Evolutionary conservation across 345 rosid genomes (phyloP), one percentile per base, ranked within the genome.

Genomic region (Eucalyptus marginata): DNA sequence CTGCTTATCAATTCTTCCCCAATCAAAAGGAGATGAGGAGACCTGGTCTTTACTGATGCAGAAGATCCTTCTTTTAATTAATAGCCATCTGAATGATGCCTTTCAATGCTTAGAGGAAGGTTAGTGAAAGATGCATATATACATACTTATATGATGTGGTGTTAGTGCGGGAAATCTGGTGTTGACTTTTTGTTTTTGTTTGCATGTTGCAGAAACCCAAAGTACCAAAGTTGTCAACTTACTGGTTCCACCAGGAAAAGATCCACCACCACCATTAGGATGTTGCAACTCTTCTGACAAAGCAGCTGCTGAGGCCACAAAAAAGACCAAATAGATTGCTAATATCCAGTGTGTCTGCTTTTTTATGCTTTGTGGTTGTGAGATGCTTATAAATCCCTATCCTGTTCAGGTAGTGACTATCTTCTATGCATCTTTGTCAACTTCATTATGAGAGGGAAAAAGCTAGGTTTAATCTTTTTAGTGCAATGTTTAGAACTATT

Each of bases 81-180:
- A 97, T 68, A 92, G 89, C 52, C 91, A 92, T 91, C 93, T 98
- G 80, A 94, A 92, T 90, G 96, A 93, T 87, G 90, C 94, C 90
- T 95, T 98, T 92, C 93, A 94, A 89, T 98, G 95, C 90, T 90
- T 98, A 76, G 99, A 98, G 95, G 97, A 95, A 93, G 98, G 98
- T 96, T 90, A 47, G 68, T 89, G 47, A 89, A 88, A 50, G 46
- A 46, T 87, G 88, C 46, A 71, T 87, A 56, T 80, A 86, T 88
- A 58, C 86, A 87, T 80, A 86, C 88, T 49, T 24, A 16, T 62
- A 90, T 46, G 87, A 71, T 44, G 44, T 86, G 50, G 68, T 44
- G 86, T 43, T 86, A 87, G 71, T 76, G 87, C 87, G 54, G 86
- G 86, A 16, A 50, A 29, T 52, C 36, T 27, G 68, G 31, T 56